Evolutionary conservation across 768 basidiomycete genomes (phyloP).

Genomic region (Kwoniella shandongensis): DNA sequence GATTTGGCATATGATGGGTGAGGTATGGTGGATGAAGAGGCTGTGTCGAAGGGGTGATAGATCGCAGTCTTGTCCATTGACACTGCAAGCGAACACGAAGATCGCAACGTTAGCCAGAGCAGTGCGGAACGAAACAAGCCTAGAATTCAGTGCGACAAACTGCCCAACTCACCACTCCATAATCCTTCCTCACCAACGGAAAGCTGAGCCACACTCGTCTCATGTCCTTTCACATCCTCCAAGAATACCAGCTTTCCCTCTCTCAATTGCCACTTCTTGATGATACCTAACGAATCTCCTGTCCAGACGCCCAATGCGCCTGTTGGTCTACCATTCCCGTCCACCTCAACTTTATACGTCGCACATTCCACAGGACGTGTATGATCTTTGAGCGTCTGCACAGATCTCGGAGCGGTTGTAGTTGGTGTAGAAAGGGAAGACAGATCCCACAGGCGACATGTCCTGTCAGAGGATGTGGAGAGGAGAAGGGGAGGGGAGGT

Average conservation of each 20-base stretch:
- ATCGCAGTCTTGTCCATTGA: conserved; percentile 85
- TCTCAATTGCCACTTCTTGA: conserved; percentile 75
- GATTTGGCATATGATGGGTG: conserved; percentile 69
- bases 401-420: conserved; percentile 47
- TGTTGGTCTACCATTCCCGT: conserved; percentile 38
- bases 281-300: conserved; percentile 86
- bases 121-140: not conserved
- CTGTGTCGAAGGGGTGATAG: conserved; percentile 55
- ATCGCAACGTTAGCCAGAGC: not conserved
- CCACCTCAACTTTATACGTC: conserved; percentile 57
- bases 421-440: conserved; percentile 12
- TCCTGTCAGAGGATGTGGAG: conserved; percentile 88
- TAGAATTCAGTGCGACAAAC: not conserved
- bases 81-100: conserved; percentile 57
- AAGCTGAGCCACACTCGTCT: conserved; percentile 79
- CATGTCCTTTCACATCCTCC: conserved; percentile 67
- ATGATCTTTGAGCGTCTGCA: conserved; percentile 77
- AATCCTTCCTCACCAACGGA: conserved; percentile 66
- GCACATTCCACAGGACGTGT: conserved; percentile 83
- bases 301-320: conserved; percentile 63
- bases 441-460: conserved; percentile 79
- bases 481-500: conserved; percentile 61
- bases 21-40: conserved; percentile 46
- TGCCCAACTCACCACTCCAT: conserved; percentile 83
- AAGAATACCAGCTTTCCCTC: conserved; percentile 52